Evolutionary conservation across 148 eudicot genomes (phyloP), one percentile per base, ranked within the genome.

Genomic region (Simmondsia chinensis): DNA sequence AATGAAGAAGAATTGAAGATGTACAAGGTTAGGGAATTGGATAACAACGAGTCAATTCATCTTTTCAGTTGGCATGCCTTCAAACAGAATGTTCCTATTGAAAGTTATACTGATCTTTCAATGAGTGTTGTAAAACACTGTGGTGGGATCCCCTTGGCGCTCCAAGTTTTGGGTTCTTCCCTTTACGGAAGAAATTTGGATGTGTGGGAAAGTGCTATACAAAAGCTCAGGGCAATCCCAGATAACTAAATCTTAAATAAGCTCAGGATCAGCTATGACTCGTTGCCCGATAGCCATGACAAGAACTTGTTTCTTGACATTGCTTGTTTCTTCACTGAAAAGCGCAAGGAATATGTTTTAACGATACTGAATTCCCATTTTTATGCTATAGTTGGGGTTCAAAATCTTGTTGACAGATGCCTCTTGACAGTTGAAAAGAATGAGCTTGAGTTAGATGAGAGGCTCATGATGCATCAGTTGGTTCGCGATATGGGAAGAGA

Each of bases 51-150:
- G 21, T 51, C 65, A 16, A 12, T 60, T 7, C 17, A 42, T 24
- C 45, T 60, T 15, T 60, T 60, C 16, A 25, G 58, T 45, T 52
- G 33, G 43, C 58, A 60, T 38, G 65, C 65, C 44, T 60, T 60
- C 45, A 22, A 25, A 28, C 44, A 60, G 26, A 38, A 44, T 5
- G 7, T 11, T 9, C 65, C 65, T 1, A 0, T 4, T 4, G 37
- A 60, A 44, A 29, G 24, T 30, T 52, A 43, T 26, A 12, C 36
- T 23, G 51, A 60, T n/a, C 46, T 19, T 9, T 20, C 58, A 16
- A 15, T 16, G 15, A 51, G 29, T 16, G 29, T 43, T 2, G 24
- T 52, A 17, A 1, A 29, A 13, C 18, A 35, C 18, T 51, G 58
- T 10, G 31, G 35, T 26, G 52, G 51, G 29, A 16, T 19, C 9